A percentile compares a stretch with the other conserved stretches of the same genome.
Evolutionary conservation across 139 green algal species (phyloP).

Genomic region (Klebsormidium nitens): DNA sequence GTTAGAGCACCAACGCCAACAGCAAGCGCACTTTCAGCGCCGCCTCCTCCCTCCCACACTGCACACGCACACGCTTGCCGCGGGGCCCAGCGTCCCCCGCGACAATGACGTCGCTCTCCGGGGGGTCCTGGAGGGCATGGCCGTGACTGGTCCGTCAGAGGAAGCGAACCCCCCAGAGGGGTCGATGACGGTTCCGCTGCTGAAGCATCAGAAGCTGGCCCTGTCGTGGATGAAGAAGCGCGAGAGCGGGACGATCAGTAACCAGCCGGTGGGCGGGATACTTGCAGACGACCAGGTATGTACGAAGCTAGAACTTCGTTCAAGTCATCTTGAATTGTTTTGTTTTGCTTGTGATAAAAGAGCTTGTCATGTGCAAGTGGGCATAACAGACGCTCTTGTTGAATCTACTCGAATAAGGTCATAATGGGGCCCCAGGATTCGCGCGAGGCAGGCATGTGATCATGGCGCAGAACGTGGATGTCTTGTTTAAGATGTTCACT

Average conservation of each 20-base stretch:
- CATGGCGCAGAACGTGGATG: no score
- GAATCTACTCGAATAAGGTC: no score
- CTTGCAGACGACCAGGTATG: constrained; percentile 33
- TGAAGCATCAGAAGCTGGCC: constrained; percentile 32
- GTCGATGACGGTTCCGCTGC: constrained; percentile 12
- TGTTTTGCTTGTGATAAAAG: constrained; percentile 1
- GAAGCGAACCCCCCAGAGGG: constrained; percentile 13
- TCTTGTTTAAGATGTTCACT: constrained; percentile 1
- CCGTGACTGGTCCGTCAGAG: not conserved
- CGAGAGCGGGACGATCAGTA: no score
- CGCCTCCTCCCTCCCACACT: no score
- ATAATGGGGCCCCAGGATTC: no score
- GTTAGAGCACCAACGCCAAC: no score
- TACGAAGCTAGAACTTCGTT: constrained; percentile 4
- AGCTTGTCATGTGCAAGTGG: not conserved
- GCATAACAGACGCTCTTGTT: constrained; percentile 3
- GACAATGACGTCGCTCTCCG: no score
- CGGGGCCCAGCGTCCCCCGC: no score
- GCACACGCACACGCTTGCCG: no score
- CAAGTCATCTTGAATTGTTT: not conserved
- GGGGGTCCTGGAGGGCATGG: no score
- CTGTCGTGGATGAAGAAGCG: constrained; percentile 32
- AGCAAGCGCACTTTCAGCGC: no score
- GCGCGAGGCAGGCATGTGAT: no score
- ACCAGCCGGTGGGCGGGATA: constrained; percentile 20